Evolutionary conservation across 2,329 filamentous ascomycete species (phyloP).

Genomic region (Dothistroma septosporum): DNA sequence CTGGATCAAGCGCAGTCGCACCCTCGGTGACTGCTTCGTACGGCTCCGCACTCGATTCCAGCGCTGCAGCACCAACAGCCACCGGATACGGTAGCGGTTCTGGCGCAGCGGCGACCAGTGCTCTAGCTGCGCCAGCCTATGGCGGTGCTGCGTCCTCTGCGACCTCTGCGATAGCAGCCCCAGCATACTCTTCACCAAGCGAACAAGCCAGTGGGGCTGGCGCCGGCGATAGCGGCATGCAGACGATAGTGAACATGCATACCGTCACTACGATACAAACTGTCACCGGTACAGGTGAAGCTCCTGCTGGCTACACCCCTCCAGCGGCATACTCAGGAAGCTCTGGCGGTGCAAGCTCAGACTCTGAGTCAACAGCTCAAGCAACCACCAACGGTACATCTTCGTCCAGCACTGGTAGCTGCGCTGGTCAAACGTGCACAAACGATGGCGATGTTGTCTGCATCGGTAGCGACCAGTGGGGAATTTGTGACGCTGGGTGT

Average conservation of each 20-base stretch:
- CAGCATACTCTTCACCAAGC: slow-evolving; percentile 5
- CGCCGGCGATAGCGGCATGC: background rate
- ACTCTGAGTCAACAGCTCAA: slow-evolving; percentile 9
- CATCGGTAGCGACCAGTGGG: slow-evolving; percentile 39
- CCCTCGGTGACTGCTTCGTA: slow-evolving; percentile 7
- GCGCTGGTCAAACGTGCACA: slow-evolving; percentile 10
- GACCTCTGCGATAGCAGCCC: background rate
- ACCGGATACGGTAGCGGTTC: slow-evolving; percentile 6
- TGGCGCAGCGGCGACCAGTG: background rate
- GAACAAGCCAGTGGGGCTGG: slow-evolving; percentile 2
- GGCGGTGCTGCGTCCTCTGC: slow-evolving; percentile 1
- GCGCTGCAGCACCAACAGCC: slow-evolving; percentile 4
- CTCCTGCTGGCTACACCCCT: slow-evolving; percentile 11
- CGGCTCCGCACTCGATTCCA: slow-evolving; percentile 11
- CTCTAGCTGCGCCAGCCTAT: background rate
- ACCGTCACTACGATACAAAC: slow-evolving; percentile 19
- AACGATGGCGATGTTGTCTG: slow-evolving; percentile 41
- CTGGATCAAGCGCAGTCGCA: slow-evolving; percentile 1
- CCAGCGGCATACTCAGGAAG: slow-evolving; percentile 10
- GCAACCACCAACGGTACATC: slow-evolving; percentile 5
- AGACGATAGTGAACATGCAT: slow-evolving; percentile 4
- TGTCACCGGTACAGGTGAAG: slow-evolving; percentile 11
- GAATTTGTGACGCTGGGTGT: slow-evolving; percentile 42
- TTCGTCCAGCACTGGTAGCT: slow-evolving; percentile 13
- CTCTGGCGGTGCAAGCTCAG: slow-evolving; percentile 10